Percentiles rank a stretch among this genome's conserved stretches.
These are phyloP conservation scores for Colletotrichum cereale DNA, from an alignment of 2,329 filamentous ascomycete species.

Conservation along the genomic window DNA sequence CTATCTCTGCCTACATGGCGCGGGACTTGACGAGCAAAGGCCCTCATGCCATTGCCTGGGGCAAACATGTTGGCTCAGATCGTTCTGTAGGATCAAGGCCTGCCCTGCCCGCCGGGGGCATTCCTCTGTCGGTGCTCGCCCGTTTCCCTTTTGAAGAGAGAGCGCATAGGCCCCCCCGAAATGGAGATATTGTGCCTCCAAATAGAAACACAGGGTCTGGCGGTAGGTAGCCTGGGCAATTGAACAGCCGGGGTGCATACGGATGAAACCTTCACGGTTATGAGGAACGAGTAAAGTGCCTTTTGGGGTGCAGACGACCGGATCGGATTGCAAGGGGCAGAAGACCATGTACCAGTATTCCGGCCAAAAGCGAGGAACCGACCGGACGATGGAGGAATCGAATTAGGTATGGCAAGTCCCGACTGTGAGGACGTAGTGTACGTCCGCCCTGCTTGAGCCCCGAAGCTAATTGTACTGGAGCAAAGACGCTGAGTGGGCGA, in stretches of 20 bases:
- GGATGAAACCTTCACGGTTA: constrained; percentile 37
- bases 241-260: constrained; percentile 20
- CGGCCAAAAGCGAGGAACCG: neutral
- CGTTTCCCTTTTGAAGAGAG: constrained; percentile 3
- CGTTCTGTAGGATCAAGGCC: constrained; percentile 9
- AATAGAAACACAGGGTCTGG: constrained; percentile 31
- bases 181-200: constrained; percentile 13
- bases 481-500: constrained; percentile 24
- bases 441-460: constrained; percentile 33
- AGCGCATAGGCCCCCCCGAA: constrained; percentile 29
- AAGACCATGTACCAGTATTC: constrained; percentile 17
- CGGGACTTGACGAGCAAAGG: constrained; percentile 5
- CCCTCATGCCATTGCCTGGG: constrained; percentile 31
- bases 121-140: constrained; percentile 21
- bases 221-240: constrained; percentile 13
- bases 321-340: constrained; percentile 25
- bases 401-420: constrained; percentile 33
- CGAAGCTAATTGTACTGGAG: constrained; percentile 31
- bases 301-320: constrained; percentile 3
- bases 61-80: constrained; percentile 28
- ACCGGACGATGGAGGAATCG: constrained; percentile 33
- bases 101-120: neutral
- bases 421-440: constrained; percentile 33
- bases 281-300: neutral
- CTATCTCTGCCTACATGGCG: too few species aligned